Evolutionary conservation across 2,329 filamentous ascomycete genomes (phyloP).

Genomic region (Hymenoscyphus linearis): DNA sequence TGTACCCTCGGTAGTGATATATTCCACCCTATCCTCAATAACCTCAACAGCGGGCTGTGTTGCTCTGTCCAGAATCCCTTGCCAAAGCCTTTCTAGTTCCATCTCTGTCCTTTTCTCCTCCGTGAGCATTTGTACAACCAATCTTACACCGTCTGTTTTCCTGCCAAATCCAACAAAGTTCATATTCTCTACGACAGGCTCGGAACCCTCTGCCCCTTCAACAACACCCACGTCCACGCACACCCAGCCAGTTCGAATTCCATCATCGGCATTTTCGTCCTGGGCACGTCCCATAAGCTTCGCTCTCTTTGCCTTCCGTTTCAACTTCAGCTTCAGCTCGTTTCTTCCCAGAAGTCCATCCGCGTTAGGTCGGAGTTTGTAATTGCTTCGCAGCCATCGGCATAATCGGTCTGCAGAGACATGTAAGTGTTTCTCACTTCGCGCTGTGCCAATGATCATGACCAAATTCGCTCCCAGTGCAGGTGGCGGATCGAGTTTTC

Average conservation of each 20-base stretch:
- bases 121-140: slow-evolving; percentile 68
- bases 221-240: slow-evolving; percentile 13
- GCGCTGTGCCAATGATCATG: slow-evolving; percentile 88
- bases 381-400: slow-evolving; percentile 71
- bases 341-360: slow-evolving; percentile 87
- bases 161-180: slow-evolving; percentile 49
- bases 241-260: slow-evolving; percentile 15
- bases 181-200: slow-evolving; percentile 38
- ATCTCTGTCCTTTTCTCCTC: slow-evolving; percentile 64
- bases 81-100: slow-evolving; percentile 50
- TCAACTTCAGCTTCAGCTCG: slow-evolving; percentile 82
- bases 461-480: slow-evolving; percentile 83
- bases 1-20: slow-evolving; percentile 5
- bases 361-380: slow-evolving; percentile 69
- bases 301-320: slow-evolving; percentile 73
- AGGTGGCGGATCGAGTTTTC: slow-evolving; percentile 76
- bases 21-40: slow-evolving; percentile 33
- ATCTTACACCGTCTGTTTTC: slow-evolving; percentile 47
- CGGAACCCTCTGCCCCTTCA: slow-evolving; percentile 11
- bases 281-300: slow-evolving; percentile 60
- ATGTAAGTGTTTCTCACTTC: slow-evolving; percentile 89
- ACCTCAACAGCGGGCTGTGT: neutral
- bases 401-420: slow-evolving; percentile 86
- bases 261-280: slow-evolving; percentile 21
- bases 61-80: slow-evolving; percentile 3